Evolutionary conservation across 257 asterid genomes (phyloP).

Genomic region (Gentiana macrophylla): DNA sequence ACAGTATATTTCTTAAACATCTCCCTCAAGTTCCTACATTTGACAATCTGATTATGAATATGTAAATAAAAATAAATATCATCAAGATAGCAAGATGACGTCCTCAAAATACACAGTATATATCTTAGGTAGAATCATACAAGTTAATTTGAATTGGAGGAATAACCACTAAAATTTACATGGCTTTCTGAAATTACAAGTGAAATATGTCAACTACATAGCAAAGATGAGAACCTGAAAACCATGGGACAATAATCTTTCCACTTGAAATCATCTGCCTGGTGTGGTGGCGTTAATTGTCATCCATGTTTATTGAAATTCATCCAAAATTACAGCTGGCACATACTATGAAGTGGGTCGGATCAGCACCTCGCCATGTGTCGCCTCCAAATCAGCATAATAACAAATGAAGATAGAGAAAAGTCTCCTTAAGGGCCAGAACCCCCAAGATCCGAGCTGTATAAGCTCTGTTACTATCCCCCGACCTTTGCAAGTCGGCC

Average conservation of each 20-base stretch:
- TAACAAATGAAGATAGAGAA: too few species aligned
- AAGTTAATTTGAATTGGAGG: too few species aligned
- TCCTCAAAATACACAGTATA: not conserved
- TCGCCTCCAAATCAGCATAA: too few species aligned
- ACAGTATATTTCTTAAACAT: constrained; percentile 43
- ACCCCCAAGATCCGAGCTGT: too few species aligned
- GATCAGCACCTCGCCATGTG: too few species aligned
- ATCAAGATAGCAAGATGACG: not conserved
- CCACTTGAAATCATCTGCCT: constrained; percentile 95
- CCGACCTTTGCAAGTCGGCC: too few species aligned
- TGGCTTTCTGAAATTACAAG: too few species aligned
- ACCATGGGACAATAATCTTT: constrained; percentile 97
- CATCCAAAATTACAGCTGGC: constrained; percentile 50
- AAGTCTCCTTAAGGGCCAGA: too few species aligned
- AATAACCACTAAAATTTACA: too few species aligned
- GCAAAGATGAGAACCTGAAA: constrained; percentile 44
- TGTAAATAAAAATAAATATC: not conserved
- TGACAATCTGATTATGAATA: constrained; percentile 10
- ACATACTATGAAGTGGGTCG: too few species aligned
- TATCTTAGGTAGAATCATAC: too few species aligned
- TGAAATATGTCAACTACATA: not conserved
- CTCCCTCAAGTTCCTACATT: constrained; percentile 71
- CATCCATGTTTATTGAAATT: constrained; percentile 79
- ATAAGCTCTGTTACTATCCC: too few species aligned
- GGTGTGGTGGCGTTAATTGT: constrained; percentile 80